phyloP scores from a whole-genome alignment of 306 rosid species.

The Heteromeles arbutifolia region DNA sequence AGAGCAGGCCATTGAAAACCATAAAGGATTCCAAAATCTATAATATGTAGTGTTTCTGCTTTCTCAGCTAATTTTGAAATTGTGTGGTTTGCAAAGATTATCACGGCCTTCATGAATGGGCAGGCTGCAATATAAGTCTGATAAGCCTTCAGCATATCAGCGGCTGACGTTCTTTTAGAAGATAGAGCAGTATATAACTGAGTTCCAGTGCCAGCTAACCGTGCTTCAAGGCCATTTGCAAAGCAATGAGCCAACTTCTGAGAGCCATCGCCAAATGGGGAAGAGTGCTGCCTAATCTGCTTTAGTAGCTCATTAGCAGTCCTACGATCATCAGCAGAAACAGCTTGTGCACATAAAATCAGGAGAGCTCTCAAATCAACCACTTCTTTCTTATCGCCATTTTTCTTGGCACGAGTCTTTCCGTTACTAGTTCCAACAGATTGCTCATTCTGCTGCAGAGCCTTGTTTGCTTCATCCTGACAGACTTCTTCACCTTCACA shows the following conservation, averaged over 20 bases:
- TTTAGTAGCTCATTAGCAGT: constrained; percentile 55
- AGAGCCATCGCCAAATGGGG: constrained; percentile 47
- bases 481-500: constrained; percentile 6
- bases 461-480: constrained; percentile 13
- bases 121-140: constrained; percentile 43
- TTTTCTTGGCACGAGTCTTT: constrained; percentile 36
- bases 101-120: constrained; percentile 56
- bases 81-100: constrained; percentile 48
- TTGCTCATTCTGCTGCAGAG: constrained; percentile 25
- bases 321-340: constrained; percentile 46
- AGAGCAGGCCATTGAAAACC: constrained; percentile 94
- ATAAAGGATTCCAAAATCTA: constrained; percentile 78
- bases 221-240: constrained; percentile 58
- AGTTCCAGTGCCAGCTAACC: constrained; percentile 59
- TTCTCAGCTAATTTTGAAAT: constrained; percentile 44
- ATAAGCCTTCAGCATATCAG: constrained; percentile 49
- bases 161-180: constrained; percentile 38
- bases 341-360: constrained; percentile 63
- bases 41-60: constrained; percentile 51
- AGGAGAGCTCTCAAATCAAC: constrained; percentile 56
- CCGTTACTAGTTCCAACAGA: constrained; percentile 18
- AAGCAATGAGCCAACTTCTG: constrained; percentile 73
- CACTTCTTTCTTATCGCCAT: constrained; percentile 36
- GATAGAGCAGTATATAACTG: constrained; percentile 34
- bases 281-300: constrained; percentile 68